A percentile compares a stretch with the other conserved stretches of the same genome.
These are phyloP conservation scores for Plasmodium chabaudi DNA, from an alignment of 169 alveolate species.

Conservation along the genomic window DNA sequence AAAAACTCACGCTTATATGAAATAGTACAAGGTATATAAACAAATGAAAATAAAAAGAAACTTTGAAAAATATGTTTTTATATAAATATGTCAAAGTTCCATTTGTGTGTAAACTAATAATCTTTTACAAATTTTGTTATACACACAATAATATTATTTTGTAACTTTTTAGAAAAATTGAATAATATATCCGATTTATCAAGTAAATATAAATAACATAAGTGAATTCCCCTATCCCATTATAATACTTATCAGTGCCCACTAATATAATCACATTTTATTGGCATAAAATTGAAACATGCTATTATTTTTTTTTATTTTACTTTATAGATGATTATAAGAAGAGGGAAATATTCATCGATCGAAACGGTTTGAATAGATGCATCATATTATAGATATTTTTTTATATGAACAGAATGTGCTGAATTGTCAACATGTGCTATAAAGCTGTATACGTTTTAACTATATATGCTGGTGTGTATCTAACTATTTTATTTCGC, in stretches of 20 bases:
- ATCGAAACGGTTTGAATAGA: slow-evolving; percentile 33
- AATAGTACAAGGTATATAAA: slow-evolving; percentile 43
- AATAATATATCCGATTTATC: slow-evolving; percentile 7
- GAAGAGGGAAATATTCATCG: slow-evolving; percentile 69
- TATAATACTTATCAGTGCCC: not conserved
- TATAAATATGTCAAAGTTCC: not conserved
- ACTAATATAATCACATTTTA: too few relatives aligned
- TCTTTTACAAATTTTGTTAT: not conserved
- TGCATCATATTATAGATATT: not conserved
- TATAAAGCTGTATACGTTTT: too few relatives aligned
- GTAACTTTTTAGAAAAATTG: slow-evolving; percentile 11
- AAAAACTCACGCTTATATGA: slow-evolving; percentile 40
- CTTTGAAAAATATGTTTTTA: not conserved
- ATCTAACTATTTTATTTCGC: not conserved
- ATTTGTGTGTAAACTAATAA: not conserved
- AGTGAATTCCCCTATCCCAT: not conserved
- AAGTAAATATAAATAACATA: slow-evolving; percentile 10
- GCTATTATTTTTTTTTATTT: not conserved
- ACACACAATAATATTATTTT: not conserved
- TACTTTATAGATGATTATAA: slow-evolving; percentile 21
- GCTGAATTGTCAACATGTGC: too few relatives aligned
- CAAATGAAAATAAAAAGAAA: not conserved
- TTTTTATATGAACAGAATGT: too few relatives aligned
- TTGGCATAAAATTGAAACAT: not conserved
- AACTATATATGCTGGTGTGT: too few relatives aligned